Evolutionary conservation across 164 flowering plant species (phyloP).

Genomic region (Nelumbo lutea): DNA sequence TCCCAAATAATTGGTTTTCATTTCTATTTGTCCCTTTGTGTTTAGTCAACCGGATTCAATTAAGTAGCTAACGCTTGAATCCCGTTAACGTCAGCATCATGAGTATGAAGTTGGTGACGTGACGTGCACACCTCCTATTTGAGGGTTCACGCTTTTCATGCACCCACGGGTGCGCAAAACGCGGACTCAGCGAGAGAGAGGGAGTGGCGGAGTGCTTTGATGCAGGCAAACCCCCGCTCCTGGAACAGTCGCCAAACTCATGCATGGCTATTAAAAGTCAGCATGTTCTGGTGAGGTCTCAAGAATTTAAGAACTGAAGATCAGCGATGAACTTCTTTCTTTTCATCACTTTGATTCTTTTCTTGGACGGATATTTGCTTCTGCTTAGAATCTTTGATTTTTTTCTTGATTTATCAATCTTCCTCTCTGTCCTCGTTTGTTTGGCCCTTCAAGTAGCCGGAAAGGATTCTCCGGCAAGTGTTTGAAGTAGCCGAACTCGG

Average conservation of each 20-base stretch:
- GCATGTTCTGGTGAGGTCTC: slow-evolving; percentile 13
- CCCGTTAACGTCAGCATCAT: no score
- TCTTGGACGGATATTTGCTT: background rate
- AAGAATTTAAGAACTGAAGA: slow-evolving; percentile 15
- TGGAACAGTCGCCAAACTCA: no score
- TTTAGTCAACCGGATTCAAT: no score
- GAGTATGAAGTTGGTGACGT: no score
- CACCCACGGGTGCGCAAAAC: background rate
- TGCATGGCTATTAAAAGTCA: background rate
- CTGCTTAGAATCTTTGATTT: slow-evolving; percentile 8
- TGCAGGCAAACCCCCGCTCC: background rate
- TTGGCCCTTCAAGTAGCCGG: slow-evolving; percentile 26
- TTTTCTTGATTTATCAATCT: slow-evolving; percentile 16
- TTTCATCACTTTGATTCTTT: background rate
- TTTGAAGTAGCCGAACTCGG: slow-evolving; percentile 37
- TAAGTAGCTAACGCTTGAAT: no score
- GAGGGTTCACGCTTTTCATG: no score
- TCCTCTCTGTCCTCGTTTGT: background rate
- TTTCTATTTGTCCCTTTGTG: no score
- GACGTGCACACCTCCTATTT: no score
- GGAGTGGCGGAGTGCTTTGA: background rate
- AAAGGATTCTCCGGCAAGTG: slow-evolving; percentile 37
- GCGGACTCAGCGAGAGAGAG: background rate
- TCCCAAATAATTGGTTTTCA: no score
- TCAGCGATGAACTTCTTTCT: slow-evolving; percentile 10